These are phyloP conservation scores for Zizania palustris DNA, from an alignment of 202 grass and related monocot genomes.

Conservation along the genomic window DNA sequence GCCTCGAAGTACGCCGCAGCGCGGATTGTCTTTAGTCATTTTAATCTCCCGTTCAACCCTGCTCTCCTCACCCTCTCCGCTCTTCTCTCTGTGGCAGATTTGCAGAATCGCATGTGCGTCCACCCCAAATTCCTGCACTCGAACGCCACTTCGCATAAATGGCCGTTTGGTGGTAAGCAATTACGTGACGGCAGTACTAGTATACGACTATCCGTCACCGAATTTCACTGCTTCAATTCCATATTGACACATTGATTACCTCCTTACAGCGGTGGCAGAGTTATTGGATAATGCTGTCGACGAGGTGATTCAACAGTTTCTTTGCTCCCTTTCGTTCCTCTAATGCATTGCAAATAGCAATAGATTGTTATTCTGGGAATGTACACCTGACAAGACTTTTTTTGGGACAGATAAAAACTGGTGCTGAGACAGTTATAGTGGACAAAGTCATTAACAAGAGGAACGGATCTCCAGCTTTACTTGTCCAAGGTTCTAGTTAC, in stretches of 20 bases:
- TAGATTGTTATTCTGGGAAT: background rate
- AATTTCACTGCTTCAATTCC: background rate
- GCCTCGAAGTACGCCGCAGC: conserved; percentile 14
- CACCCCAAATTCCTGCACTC: conserved; percentile 93
- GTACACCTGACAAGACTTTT: background rate
- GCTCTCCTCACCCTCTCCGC: background rate
- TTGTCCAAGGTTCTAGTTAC: conserved; percentile 67
- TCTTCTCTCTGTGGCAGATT: conserved; percentile 33
- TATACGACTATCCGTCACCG: background rate
- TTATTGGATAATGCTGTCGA: conserved; percentile 88
- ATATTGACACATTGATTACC: background rate
- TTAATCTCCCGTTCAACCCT: background rate
- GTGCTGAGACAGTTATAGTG: conserved; percentile 61
- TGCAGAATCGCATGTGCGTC: conserved; percentile 60
- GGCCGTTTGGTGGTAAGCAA: conserved; percentile 78
- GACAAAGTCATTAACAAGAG: conserved; percentile 61
- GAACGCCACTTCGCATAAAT: conserved; percentile 88
- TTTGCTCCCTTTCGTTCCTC: background rate
- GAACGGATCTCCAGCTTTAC: conserved; percentile 58
- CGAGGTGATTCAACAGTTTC: conserved; percentile 51
- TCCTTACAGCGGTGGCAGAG: conserved; percentile 73
- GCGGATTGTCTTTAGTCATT: background rate
- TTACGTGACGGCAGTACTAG: background rate
- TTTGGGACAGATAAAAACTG: conserved; percentile 62
- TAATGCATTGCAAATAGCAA: conserved; percentile 6